phyloP scores from a whole-genome alignment of 176 grass and related monocot genomes.

The Aegilops tauschii region DNA sequence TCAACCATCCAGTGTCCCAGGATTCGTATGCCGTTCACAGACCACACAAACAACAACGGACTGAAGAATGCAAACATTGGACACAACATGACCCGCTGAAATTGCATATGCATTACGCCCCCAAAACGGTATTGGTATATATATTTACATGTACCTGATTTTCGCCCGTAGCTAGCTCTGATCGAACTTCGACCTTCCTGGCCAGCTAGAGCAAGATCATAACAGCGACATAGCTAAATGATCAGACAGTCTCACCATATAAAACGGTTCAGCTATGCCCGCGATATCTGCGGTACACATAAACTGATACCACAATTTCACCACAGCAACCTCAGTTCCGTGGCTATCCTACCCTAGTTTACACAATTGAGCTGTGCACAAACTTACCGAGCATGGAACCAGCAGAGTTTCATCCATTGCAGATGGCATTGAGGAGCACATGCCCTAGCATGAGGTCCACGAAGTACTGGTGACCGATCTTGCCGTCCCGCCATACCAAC shows the following conservation, averaged over 20 bases:
- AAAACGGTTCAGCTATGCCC: constrained; percentile 33
- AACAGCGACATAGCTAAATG: constrained; percentile 25
- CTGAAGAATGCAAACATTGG: not conserved
- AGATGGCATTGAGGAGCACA: constrained; percentile 96
- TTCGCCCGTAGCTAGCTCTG: constrained; percentile 27
- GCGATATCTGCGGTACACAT: not conserved
- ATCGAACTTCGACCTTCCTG: constrained; percentile 32
- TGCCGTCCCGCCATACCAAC: constrained; percentile 71
- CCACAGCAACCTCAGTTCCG: constrained; percentile 7
- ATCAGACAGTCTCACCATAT: constrained; percentile 12
- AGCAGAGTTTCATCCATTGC: constrained; percentile 45
- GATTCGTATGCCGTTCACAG: not conserved
- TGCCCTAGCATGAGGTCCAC: constrained; percentile 94
- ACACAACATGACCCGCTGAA: constrained; percentile 1
- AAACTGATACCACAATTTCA: not conserved
- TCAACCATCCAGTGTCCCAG: not conserved
- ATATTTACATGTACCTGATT: constrained; percentile 44
- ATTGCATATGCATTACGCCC: constrained; percentile 18
- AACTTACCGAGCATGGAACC: constrained; percentile 31
- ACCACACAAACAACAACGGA: not conserved
- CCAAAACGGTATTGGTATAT: constrained; percentile 25
- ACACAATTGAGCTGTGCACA: constrained; percentile 19
- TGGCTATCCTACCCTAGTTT: constrained; percentile 30
- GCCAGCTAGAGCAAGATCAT: constrained; percentile 22
- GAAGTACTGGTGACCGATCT: constrained; percentile 92